Conservation (phyloP, 176 grass and related monocot species). For the Lolium multiflorum region DNA sequence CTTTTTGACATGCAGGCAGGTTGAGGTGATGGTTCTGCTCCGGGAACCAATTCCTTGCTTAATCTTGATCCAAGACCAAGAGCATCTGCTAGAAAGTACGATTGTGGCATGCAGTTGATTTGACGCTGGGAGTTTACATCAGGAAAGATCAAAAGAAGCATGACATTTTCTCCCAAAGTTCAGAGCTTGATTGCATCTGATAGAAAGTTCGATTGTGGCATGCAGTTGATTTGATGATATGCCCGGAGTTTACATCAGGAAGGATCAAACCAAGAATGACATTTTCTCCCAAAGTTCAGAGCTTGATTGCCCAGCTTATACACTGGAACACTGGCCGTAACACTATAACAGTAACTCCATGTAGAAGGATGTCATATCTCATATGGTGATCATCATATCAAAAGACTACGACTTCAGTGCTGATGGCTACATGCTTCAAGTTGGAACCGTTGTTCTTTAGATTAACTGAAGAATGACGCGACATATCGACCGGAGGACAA, state of each 20-base stretch:
- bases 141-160: slow-evolving; percentile 3
- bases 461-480: neutral
- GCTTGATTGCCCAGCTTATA: neutral
- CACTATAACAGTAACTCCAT: neutral
- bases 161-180: neutral
- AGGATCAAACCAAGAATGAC: neutral
- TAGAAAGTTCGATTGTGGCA: neutral
- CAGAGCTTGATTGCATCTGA: neutral
- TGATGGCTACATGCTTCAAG: neutral
- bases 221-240: slow-evolving; percentile 5
- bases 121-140: slow-evolving; percentile 21
- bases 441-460: neutral
- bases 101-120: neutral
- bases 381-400: neutral
- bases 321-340: too few relatives aligned
- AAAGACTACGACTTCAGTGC: neutral
- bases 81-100: slow-evolving; percentile 10
- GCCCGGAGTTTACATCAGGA: slow-evolving; percentile 22
- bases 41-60: slow-evolving; percentile 53
- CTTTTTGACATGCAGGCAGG: slow-evolving; percentile 24
- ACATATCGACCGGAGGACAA: neutral
- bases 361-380: too few relatives aligned
- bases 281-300: neutral
- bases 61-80: slow-evolving; percentile 23
- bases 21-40: slow-evolving; percentile 22